Conservation (phyloP, 2,329 filamentous ascomycete genomes). For the Nannizziopsis barbatae region DNA sequence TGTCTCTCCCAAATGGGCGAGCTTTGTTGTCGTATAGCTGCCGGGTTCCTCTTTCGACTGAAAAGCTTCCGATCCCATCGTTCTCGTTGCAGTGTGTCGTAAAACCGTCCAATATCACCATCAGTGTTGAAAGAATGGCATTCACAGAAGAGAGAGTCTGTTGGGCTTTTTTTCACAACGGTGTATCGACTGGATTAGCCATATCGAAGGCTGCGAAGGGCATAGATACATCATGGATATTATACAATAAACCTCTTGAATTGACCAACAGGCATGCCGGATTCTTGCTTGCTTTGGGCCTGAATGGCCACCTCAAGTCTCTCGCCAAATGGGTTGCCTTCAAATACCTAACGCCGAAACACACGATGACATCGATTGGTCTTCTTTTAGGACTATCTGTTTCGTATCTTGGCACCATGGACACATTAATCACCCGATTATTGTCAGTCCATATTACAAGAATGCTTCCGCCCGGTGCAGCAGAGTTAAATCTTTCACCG, state of each 20-base stretch:
- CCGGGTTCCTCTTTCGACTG: conserved; percentile 77
- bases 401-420: conserved; percentile 94
- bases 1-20: conserved; percentile 78
- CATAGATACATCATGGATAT: conserved; percentile 96
- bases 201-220: conserved; percentile 83
- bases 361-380: conserved; percentile 97
- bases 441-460: conserved; percentile 92
- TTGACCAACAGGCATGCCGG: conserved; percentile 94
- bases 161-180: conserved; percentile 98
- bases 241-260: conserved; percentile 92
- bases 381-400: conserved; percentile 84
- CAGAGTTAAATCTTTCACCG: conserved; percentile 85
- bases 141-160: conserved; percentile 95
- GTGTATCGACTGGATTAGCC: conserved; percentile 80
- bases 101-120: conserved; percentile 80
- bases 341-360: conserved; percentile 97
- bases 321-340: conserved; percentile 98
- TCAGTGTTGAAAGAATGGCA: conserved; percentile 76
- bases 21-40: conserved; percentile 81
- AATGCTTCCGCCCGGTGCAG: conserved; percentile 83
- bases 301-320: conserved; percentile 89
- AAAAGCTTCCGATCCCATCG: conserved; percentile 77
- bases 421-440: conserved; percentile 82
- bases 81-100: conserved; percentile 89
- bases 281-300: conserved; percentile 75